phyloP scores from a whole-genome alignment of 768 basidiomycete genomes.

The Calocybe cyanea region DNA sequence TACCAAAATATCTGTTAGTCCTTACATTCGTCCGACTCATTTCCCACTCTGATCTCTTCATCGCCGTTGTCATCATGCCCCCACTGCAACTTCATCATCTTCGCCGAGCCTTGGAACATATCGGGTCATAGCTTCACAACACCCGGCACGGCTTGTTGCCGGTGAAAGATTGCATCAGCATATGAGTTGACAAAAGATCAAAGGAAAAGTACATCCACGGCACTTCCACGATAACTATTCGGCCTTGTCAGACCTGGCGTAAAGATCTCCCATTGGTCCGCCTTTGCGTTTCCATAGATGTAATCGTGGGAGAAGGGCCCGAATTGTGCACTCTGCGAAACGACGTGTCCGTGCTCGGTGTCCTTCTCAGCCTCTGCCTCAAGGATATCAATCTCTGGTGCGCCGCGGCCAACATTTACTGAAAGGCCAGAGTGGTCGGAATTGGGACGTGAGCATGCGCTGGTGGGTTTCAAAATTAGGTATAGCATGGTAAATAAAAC shows the following conservation, averaged over 20 bases:
- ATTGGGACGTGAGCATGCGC: conserved; percentile 71
- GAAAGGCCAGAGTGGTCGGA: conserved; percentile 77
- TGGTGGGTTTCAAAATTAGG: too few relatives aligned
- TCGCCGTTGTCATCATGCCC: too few relatives aligned
- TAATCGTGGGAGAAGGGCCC: conserved; percentile 52
- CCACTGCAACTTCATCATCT: too few relatives aligned
- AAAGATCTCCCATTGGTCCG: conserved; percentile 30
- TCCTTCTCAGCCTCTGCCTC: conserved; percentile 69
- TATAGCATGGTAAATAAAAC: too few relatives aligned
- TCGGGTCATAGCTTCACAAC: conserved; percentile 41
- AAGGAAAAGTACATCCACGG: too few relatives aligned
- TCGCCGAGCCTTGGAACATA: conserved; percentile 13
- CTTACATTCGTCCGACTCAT: too few relatives aligned
- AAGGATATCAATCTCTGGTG: conserved; percentile 81
- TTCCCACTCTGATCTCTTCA: too few relatives aligned
- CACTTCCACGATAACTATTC: conserved; percentile 47
- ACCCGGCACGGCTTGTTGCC: conserved; percentile 53
- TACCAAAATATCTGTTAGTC: too few relatives aligned
- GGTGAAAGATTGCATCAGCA: too few relatives aligned
- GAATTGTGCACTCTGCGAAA: conserved; percentile 75
- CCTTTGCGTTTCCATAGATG: conserved; percentile 28
- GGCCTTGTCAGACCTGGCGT: conserved; percentile 27
- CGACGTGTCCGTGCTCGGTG: conserved; percentile 41
- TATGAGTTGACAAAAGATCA: too few relatives aligned
- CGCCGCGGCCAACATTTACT: conserved; percentile 53